phyloP scores from a whole-genome alignment of 2,329 filamentous ascomycete species.

The Gyromitra esculenta region DNA sequence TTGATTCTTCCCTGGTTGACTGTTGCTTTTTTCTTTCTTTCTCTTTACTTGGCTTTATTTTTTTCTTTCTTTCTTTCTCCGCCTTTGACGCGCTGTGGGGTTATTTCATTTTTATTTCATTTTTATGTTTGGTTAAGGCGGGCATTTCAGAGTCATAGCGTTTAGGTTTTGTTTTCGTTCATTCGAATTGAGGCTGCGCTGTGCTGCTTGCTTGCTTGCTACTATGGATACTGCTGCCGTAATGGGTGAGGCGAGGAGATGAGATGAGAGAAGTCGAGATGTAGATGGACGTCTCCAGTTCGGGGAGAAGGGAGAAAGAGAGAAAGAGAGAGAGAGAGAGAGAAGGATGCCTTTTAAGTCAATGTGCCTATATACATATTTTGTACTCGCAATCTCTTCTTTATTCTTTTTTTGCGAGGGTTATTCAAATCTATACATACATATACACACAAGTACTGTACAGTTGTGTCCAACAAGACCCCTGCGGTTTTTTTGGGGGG shows the following conservation, averaged over 20 bases:
- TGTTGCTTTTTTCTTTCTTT: constrained; percentile 10
- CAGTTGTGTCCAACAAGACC: background rate
- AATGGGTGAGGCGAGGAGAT: constrained; percentile 13
- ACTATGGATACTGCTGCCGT: constrained; percentile 22
- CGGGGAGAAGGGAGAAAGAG: background rate
- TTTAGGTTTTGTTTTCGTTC: constrained; percentile 11
- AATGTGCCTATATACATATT: constrained; percentile 9
- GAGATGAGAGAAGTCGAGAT: constrained; percentile 21
- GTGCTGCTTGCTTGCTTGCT: background rate
- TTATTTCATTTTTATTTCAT: background rate
- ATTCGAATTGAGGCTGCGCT: constrained; percentile 24
- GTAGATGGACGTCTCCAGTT: constrained; percentile 1
- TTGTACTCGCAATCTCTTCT: constrained; percentile 11
- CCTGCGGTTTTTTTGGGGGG: too few species aligned
- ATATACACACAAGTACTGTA: background rate
- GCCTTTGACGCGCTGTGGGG: constrained; percentile 9
- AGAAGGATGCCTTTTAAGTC: too few species aligned
- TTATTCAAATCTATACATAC: background rate
- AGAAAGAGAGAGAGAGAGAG: background rate
- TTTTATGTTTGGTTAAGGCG: background rate
- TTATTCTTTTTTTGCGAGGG: background rate
- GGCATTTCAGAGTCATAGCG: constrained; percentile 3
- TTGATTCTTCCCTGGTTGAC: constrained; percentile 11
- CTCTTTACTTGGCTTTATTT: background rate
- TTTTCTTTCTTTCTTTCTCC: constrained; percentile 10